Evolutionary conservation across 148 eudicot genomes (phyloP).

Genomic region (Bassia scoparia): DNA sequence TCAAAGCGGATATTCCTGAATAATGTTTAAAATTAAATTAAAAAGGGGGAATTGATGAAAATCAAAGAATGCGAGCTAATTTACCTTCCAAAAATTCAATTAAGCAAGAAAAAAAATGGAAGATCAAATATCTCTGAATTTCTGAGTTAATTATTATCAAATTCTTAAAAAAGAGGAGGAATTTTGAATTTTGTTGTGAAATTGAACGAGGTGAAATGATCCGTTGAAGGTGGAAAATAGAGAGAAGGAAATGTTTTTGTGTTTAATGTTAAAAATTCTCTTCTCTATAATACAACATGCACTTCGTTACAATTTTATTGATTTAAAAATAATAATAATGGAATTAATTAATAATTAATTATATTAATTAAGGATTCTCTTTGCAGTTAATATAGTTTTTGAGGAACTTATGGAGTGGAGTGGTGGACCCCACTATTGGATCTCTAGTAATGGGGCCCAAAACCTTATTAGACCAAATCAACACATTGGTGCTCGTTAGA

Average conservation of each 20-base stretch:
- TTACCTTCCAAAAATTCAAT: background rate
- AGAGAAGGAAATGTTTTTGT: background rate
- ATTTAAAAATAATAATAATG: no score
- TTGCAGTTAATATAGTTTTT: background rate
- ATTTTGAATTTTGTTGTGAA: no score
- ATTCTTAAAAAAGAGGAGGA: background rate
- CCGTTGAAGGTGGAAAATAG: slow-evolving; percentile 21
- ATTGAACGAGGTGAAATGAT: background rate
- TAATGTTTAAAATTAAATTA: no score
- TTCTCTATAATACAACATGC: slow-evolving; percentile 5
- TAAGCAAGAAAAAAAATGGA: background rate
- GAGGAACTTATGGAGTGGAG: background rate
- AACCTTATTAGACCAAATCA: no score
- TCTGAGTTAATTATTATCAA: background rate
- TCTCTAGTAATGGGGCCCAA: slow-evolving; percentile 1
- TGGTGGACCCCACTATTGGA: slow-evolving; percentile 2
- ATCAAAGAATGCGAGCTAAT: background rate
- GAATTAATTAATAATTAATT: background rate
- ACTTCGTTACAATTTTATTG: background rate
- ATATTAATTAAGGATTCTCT: slow-evolving; percentile 6
- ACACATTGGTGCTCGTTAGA: no score
- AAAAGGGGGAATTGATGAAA: background rate
- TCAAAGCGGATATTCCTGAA: no score
- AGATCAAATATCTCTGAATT: background rate
- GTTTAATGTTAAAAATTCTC: background rate